Evolutionary conservation across 2,329 filamentous ascomycete species (phyloP).

Genomic region (Trichoderma harzianum): DNA sequence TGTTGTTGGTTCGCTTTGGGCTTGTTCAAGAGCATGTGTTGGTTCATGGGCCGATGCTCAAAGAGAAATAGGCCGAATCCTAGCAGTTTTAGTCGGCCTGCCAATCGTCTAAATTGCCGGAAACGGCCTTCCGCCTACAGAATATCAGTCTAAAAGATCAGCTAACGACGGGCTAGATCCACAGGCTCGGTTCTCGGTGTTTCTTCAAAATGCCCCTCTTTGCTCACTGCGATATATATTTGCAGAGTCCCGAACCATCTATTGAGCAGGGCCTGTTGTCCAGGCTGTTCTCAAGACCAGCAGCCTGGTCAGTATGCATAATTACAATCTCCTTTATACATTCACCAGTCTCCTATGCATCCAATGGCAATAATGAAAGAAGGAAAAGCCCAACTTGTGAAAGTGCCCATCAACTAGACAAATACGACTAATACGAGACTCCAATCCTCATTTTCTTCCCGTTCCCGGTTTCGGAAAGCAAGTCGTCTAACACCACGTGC

Average conservation of each 20-base stretch:
- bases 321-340: neutral
- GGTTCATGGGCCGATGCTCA: neutral
- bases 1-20: neutral
- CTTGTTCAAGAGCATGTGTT: neutral
- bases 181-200: neutral
- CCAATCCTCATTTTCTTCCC: neutral
- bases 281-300: neutral
- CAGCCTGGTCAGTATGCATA: neutral
- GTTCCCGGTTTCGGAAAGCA: neutral
- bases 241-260: neutral
- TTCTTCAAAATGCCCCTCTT: neutral
- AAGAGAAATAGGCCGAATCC: neutral
- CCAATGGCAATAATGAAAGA: neutral
- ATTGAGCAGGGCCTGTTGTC: neutral
- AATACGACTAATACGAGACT: neutral
- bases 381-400: neutral
- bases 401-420: neutral
- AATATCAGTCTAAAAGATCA: neutral
- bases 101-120: neutral
- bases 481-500: neutral
- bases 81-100: neutral
- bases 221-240: neutral
- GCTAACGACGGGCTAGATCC: neutral
- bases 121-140: neutral
- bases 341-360: neutral